A percentile compares a stretch with the other conserved stretches of the same genome.
phyloP scores from a whole-genome alignment of 305 asterid species.

The Caryopteris hybrid region DNA sequence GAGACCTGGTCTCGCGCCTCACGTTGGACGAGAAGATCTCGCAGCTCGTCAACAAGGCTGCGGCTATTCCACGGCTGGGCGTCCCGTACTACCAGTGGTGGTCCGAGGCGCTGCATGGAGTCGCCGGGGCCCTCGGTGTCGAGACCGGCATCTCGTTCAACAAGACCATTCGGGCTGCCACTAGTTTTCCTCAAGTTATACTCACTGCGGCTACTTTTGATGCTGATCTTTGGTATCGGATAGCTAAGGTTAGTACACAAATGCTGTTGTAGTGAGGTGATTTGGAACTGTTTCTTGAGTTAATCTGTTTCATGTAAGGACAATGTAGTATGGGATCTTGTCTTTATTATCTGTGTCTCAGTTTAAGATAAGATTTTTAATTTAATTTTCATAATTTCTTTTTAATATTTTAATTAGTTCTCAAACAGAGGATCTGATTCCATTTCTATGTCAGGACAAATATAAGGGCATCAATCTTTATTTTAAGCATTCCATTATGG shows the following conservation, averaged over 20 bases:
- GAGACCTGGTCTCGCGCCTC: conserved; percentile 61
- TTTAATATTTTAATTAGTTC: neutral
- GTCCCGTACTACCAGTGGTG: conserved; percentile 66
- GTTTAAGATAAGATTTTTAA: neutral
- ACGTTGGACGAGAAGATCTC: conserved; percentile 69
- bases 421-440: neutral
- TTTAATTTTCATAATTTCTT: neutral
- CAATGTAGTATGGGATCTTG: neutral
- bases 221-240: conserved; percentile 42
- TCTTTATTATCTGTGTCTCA: neutral
- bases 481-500: neutral
- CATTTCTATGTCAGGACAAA: conserved; percentile 6
- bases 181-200: conserved; percentile 68
- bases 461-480: conserved; percentile 4
- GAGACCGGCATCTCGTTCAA: conserved; percentile 42
- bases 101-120: conserved; percentile 81
- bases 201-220: conserved; percentile 57
- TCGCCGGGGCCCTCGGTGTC: conserved; percentile 36
- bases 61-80: conserved; percentile 52
- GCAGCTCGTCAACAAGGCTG: conserved; percentile 59
- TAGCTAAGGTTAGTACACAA: conserved; percentile 44
- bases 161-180: conserved; percentile 44
- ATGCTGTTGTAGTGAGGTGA: neutral
- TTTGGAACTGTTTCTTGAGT: neutral
- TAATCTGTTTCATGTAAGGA: neutral